phyloP scores from a whole-genome alignment of 805 yeast species.

The Starmerella gropengiesseri region DNA sequence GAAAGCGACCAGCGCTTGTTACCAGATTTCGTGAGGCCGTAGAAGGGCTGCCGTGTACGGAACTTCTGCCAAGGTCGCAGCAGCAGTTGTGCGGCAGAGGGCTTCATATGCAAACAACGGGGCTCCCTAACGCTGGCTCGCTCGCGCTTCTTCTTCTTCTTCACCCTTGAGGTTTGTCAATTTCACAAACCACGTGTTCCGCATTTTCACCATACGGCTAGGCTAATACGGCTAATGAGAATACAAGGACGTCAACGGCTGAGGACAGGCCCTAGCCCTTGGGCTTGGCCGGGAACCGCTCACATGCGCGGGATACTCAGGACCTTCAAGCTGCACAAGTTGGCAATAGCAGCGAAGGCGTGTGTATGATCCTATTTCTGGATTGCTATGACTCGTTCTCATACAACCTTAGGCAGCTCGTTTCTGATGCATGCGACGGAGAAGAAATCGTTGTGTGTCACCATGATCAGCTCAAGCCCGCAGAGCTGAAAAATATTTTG shows the following conservation, averaged over 20 bases:
- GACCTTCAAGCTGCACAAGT: neutral
- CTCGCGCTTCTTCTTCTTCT: too few species aligned
- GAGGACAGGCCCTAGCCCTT: too few species aligned
- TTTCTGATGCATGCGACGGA: constrained; percentile 39
- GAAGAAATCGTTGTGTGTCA: constrained; percentile 46
- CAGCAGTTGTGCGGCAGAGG: constrained; percentile 35
- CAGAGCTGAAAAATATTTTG: constrained; percentile 34
- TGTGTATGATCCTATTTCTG: constrained; percentile 47
- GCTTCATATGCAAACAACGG: too few species aligned
- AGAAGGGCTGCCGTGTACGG: constrained; percentile 73
- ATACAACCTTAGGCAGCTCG: constrained; percentile 57
- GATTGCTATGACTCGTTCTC: constrained; percentile 97
- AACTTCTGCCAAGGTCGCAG: constrained; percentile 84
- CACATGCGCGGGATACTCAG: too few species aligned
- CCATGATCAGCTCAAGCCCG: constrained; percentile 42
- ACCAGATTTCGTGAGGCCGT: constrained; percentile 68
- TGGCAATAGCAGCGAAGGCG: too few species aligned
- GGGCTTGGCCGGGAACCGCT: too few species aligned
- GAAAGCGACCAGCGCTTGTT: constrained; percentile 70
- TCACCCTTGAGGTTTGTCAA: too few species aligned
- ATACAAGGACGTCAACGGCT: too few species aligned
- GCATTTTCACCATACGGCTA: too few species aligned
- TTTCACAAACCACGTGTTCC: too few species aligned
- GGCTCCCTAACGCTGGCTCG: too few species aligned
- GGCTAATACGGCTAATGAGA: too few species aligned